Percentiles rank a stretch among this genome's conserved stretches.
Conservation (phyloP, 139 green algal genomes). For the Chlamydomonas sp. region DNA sequence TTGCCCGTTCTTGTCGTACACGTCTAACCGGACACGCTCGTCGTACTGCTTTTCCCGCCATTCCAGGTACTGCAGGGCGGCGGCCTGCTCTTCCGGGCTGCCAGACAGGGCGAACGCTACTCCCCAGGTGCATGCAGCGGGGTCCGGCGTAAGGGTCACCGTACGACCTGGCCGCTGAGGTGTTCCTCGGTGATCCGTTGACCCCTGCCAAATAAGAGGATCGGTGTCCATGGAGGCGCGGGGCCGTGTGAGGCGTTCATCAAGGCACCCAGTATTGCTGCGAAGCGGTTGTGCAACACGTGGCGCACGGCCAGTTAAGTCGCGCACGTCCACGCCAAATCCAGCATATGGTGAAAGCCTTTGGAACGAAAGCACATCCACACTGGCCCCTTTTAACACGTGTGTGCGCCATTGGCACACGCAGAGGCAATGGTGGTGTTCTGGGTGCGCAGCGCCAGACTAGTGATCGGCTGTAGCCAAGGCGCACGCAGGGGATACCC, state of each 20-base stretch:
- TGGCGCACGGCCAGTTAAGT: too few relatives aligned
- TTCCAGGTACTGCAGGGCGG: constrained; percentile 72
- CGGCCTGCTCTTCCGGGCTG: constrained; percentile 53
- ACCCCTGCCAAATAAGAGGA: constrained; percentile 12
- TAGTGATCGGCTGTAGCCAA: too few relatives aligned
- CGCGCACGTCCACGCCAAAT: too few relatives aligned
- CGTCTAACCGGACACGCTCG: constrained; percentile 50
- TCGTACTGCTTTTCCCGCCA: constrained; percentile 92
- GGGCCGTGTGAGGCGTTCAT: constrained; percentile 8
- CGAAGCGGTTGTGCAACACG: too few relatives aligned
- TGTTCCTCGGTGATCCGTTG: constrained; percentile 72
- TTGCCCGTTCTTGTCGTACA: constrained; percentile 37
- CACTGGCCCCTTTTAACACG: too few relatives aligned
- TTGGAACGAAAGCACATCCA: too few relatives aligned
- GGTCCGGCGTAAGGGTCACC: constrained; percentile 66
- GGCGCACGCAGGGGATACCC: too few relatives aligned
- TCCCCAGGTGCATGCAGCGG: constrained; percentile 59
- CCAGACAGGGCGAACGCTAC: constrained; percentile 63
- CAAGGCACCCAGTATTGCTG: too few relatives aligned
- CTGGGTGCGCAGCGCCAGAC: too few relatives aligned
- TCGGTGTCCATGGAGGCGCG: not conserved
- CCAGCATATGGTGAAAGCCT: too few relatives aligned
- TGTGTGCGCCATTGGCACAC: too few relatives aligned
- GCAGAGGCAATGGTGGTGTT: too few relatives aligned
- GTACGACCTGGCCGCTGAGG: constrained; percentile 60